Conservation (phyloP, 2,329 filamentous ascomycete genomes). For the Celoporthe dispersa region DNA sequence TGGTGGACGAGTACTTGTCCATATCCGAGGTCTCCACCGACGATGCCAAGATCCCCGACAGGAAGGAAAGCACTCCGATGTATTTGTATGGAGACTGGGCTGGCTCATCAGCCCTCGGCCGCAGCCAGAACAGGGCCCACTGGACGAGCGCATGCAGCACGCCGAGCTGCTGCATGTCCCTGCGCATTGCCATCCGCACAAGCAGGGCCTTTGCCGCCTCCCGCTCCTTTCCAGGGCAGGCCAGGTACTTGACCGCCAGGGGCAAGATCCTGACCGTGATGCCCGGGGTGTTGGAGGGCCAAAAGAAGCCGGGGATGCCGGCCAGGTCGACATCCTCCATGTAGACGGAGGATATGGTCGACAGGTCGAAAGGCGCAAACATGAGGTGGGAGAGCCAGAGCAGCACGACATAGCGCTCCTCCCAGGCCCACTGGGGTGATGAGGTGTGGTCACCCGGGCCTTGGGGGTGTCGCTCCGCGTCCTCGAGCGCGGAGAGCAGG, state of each 20-base stretch:
- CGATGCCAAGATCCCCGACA: conserved; percentile 72
- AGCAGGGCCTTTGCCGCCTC: conserved; percentile 85
- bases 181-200: conserved; percentile 78
- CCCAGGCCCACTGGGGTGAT: conserved; percentile 67
- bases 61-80: conserved; percentile 78
- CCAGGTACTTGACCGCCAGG: conserved; percentile 72
- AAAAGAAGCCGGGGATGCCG: conserved; percentile 52
- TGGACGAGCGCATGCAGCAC: conserved; percentile 69
- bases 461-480: conserved; percentile 45
- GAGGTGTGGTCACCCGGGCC: conserved; percentile 16
- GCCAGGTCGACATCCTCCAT: conserved; percentile 51
- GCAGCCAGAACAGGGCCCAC: conserved; percentile 71
- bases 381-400: conserved; percentile 86
- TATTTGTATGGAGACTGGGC: conserved; percentile 69
- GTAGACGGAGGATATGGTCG: conserved; percentile 74
- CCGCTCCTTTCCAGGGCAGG: conserved; percentile 80
- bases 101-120: conserved; percentile 44
- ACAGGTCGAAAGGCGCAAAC: conserved; percentile 86
- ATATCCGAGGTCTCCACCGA: conserved; percentile 78
- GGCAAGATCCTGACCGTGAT: conserved; percentile 73
- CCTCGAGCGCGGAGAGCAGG: conserved; percentile 75
- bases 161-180: conserved; percentile 82
- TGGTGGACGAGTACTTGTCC: conserved; percentile 64
- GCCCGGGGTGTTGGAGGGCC: conserved; percentile 67
- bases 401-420: conserved; percentile 84